Conservation (phyloP, 768 basidiomycete species). For the Leucosporidium scottii region DNA sequence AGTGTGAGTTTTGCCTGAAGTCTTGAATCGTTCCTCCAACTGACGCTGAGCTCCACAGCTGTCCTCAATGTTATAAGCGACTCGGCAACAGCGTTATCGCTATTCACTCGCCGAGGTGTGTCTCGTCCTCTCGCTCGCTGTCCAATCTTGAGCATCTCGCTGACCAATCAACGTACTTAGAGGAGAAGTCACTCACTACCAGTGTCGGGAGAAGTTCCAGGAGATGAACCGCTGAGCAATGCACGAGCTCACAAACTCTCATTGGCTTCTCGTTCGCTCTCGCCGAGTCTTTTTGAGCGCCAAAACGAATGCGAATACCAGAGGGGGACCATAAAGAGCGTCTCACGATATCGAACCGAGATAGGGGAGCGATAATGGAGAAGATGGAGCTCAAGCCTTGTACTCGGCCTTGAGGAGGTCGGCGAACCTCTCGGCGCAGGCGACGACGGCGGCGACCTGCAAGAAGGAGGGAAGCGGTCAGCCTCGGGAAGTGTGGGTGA, state of each 20-base stretch:
- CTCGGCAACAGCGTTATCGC: constrained; percentile 89
- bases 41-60: constrained; percentile 49
- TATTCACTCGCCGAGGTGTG: constrained; percentile 78
- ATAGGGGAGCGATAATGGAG: too few species aligned
- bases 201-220: constrained; percentile 50
- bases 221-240: too few species aligned
- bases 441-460: constrained; percentile 29
- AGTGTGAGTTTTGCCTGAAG: constrained; percentile 56
- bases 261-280: too few species aligned
- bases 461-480: background rate
- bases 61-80: constrained; percentile 91
- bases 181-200: constrained; percentile 93
- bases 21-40: background rate
- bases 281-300: too few species aligned
- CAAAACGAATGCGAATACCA: too few species aligned
- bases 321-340: too few species aligned
- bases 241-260: too few species aligned
- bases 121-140: background rate
- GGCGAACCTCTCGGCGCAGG: constrained; percentile 24
- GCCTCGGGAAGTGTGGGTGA: background rate
- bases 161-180: constrained; percentile 44
- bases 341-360: too few species aligned
- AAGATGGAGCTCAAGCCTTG: too few species aligned
- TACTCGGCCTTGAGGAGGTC: constrained; percentile 25
- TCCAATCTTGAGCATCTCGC: background rate